Percentiles rank a stretch among this genome's conserved stretches.
Conservation (phyloP, 768 basidiomycete genomes). For the Boletus rubropictus region DNA sequence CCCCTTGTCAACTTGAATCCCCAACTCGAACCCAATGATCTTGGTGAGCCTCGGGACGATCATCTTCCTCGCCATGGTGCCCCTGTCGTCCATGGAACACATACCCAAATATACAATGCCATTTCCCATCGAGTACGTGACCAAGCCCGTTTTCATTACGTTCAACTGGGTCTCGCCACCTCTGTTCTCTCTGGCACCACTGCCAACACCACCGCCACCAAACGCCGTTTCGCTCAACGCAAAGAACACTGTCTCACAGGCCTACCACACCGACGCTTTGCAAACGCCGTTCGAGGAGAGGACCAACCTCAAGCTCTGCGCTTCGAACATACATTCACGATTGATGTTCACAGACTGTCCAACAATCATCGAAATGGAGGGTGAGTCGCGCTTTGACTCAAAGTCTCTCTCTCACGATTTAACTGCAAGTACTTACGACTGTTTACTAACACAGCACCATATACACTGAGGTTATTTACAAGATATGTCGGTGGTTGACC, state of each 20-base stretch:
- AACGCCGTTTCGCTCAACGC: background rate
- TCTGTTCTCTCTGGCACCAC: background rate
- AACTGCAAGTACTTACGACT: too few relatives aligned
- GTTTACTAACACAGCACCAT: background rate
- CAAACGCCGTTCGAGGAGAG: background rate
- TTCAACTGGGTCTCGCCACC: conserved; percentile 5
- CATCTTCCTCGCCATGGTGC: background rate
- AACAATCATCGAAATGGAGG: background rate
- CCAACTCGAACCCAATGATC: too few relatives aligned
- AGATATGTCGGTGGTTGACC: background rate
- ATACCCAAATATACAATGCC: conserved; percentile 2
- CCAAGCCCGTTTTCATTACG: background rate
- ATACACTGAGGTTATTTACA: background rate
- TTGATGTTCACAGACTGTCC: too few relatives aligned
- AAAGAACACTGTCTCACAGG: background rate
- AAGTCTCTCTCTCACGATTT: too few relatives aligned
- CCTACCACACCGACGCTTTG: conserved; percentile 1
- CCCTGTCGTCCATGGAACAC: background rate
- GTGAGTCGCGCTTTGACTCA: too few relatives aligned
- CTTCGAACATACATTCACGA: background rate
- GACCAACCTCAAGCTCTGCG: conserved; percentile 3
- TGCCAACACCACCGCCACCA: background rate
- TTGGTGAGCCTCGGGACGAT: too few relatives aligned
- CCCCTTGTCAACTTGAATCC: too few relatives aligned
- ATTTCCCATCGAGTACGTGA: background rate